These are phyloP conservation scores for Blechomonas ayalai DNA, from an alignment of 208 protist species.

Conservation along the genomic window DNA sequence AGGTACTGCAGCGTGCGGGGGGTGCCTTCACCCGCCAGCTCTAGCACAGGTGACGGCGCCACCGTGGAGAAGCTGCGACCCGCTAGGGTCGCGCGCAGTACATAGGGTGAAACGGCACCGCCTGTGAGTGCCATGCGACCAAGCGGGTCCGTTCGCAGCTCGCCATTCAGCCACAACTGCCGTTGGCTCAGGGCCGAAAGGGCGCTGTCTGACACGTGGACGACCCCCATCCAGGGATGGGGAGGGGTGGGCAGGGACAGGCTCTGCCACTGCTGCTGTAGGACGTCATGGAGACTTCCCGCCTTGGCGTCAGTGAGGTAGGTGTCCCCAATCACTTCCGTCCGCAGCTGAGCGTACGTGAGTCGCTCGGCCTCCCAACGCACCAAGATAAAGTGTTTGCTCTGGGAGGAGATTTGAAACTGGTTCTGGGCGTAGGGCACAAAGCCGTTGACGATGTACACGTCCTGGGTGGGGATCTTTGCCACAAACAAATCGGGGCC, in stretches of 20 bases:
- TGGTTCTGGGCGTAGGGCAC: constrained; percentile 22
- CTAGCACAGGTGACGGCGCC: background rate
- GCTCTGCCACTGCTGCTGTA: constrained; percentile 15
- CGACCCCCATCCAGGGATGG: constrained; percentile 24
- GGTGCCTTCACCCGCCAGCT: constrained; percentile 4
- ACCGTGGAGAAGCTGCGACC: constrained; percentile 5
- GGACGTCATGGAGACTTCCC: constrained; percentile 14
- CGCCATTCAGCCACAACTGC: constrained; percentile 46
- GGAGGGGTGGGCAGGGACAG: constrained; percentile 13
- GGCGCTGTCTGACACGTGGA: constrained; percentile 62
- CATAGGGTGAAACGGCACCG: constrained; percentile 12
- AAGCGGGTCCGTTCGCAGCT: constrained; percentile 18
- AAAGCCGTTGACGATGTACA: constrained; percentile 56
- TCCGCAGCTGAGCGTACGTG: constrained; percentile 14
- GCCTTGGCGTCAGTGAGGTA: constrained; percentile 15
- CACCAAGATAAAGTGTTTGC: constrained; percentile 43
- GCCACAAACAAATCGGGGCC: constrained; percentile 27
- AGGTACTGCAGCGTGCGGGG: constrained; percentile 12
- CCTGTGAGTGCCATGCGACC: constrained; percentile 17
- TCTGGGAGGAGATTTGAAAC: constrained; percentile 20
- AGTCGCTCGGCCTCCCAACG: constrained; percentile 12
- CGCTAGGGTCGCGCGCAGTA: constrained; percentile 6
- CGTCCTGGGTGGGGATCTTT: constrained; percentile 18
- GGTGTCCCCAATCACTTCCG: constrained; percentile 22
- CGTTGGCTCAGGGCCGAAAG: constrained; percentile 61